phyloP scores from a whole-genome alignment of 768 basidiomycete species.

The Phanerochaete carnosa region DNA sequence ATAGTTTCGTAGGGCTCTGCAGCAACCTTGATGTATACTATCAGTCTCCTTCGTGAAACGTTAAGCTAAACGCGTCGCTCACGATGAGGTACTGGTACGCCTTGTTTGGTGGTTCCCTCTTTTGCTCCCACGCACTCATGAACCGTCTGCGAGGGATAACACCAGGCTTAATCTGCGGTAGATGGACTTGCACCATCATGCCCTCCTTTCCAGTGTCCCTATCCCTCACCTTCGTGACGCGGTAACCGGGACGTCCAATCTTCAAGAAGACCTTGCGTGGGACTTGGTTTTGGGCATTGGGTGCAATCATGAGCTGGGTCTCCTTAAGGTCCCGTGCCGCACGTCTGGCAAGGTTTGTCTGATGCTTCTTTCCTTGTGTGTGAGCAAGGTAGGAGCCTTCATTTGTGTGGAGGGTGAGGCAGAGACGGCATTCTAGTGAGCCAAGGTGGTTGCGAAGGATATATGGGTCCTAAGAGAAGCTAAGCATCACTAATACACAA shows the following conservation, averaged over 20 bases:
- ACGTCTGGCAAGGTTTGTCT: conserved; percentile 95
- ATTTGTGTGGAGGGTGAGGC: conserved; percentile 97
- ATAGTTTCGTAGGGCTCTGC: conserved; percentile 99
- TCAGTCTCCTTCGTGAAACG: background rate
- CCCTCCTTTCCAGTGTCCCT: conserved; percentile 89
- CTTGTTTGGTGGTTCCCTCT: conserved; percentile 90
- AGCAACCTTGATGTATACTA: conserved; percentile 62
- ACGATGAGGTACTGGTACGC: conserved; percentile 98
- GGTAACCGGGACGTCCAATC: conserved; percentile 93
- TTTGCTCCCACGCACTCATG: conserved; percentile 99
- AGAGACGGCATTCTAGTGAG: conserved; percentile 96
- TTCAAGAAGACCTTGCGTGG: conserved; percentile 95
- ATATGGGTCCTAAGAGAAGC: conserved; percentile 76
- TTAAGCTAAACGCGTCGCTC: conserved; percentile 32
- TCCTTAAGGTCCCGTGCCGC: conserved; percentile 98
- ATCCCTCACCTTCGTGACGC: conserved; percentile 96
- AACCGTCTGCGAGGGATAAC: conserved; percentile 85
- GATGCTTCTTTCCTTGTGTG: conserved; percentile 99
- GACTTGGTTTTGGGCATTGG: conserved; percentile 63
- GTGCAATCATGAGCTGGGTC: conserved; percentile 84
- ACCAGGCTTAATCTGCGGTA: conserved; percentile 88
- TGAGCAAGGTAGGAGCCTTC: conserved; percentile 99
- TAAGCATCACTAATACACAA: background rate
- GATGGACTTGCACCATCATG: conserved; percentile 95
- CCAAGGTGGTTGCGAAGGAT: conserved; percentile 98